These are phyloP conservation scores for Penicillium sp. DNA, from an alignment of 2,329 filamentous ascomycete species.

Conservation along the genomic window DNA sequence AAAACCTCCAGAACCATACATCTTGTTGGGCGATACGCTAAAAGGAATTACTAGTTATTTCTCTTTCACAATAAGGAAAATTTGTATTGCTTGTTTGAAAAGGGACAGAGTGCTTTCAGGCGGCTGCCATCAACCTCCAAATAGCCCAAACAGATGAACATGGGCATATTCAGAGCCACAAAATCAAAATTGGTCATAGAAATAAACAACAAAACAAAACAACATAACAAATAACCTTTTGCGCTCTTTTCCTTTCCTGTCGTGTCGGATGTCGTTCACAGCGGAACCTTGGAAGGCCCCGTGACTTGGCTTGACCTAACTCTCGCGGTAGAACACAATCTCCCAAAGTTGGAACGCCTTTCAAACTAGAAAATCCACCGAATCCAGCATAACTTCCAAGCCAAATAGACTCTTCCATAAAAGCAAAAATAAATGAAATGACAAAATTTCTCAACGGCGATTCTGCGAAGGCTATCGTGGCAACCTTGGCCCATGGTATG, in stretches of 20 bases:
- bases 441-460: no score
- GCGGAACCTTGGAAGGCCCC: background rate
- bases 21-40: background rate
- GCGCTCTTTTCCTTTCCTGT: background rate
- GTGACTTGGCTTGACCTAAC: conserved; percentile 6
- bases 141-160: no score
- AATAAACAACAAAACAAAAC: background rate
- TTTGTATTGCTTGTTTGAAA: background rate
- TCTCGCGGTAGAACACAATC: background rate
- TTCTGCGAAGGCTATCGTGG: no score
- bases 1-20: background rate
- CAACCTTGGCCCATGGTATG: background rate
- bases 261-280: background rate
- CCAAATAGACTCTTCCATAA: background rate
- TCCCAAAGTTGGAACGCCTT: background rate
- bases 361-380: background rate
- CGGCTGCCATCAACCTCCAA: background rate
- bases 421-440: background rate
- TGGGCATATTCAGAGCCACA: no score
- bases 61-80: background rate
- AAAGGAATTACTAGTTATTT: background rate
- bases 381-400: background rate
- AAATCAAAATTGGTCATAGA: background rate
- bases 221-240: background rate
- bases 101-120: background rate